Evolutionary conservation across 345 rosid genomes (phyloP), one percentile per base, ranked within the genome.

Genomic region (Microcos paniculata): DNA sequence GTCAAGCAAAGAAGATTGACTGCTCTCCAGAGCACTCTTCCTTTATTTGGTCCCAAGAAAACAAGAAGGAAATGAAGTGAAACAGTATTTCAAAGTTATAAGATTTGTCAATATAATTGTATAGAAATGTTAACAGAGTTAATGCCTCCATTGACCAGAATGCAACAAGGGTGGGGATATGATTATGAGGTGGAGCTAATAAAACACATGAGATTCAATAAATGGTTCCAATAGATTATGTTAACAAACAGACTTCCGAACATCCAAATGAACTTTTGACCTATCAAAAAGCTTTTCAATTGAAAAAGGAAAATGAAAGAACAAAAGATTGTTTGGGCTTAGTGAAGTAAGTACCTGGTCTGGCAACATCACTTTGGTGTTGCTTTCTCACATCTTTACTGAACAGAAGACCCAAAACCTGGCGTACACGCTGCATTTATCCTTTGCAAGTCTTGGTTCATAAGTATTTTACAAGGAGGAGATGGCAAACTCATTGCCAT

Each of bases 321-420:
- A 6, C 8, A 1, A 42, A 42, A 4, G 10, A n/a, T n/a, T n/a
- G 19, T 28, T 14, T 15, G 6, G 45, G 8, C 11, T 42, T 42
- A 28, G 12, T 68, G 24, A n/a, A n/a, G n/a, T n/a, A 7, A 68
- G 8, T 68, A 91, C 94, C 96, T 85, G 71, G 75, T 85, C 87
- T 88, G 49, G 93, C 92, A 72, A 90, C 96, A 84, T 93, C 94
- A 82, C 88, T 88, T 71, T 88, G 92, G 82, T 93, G 91, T 78
- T 93, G 93, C 83, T 93, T 89, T 85, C 88, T 87, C 24, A 74
- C 97, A 82, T 90, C 89, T 79, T 87, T 87, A 13, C 83, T 72
- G 10, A 85, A 78, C 77, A 81, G 66, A 21, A 81, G 76, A 72
- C 76, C 64, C 71, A 80, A 42, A 81, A 82, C 80, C 63, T 76